Base-by-base conservation (phyloP, 768 basidiomycete genomes). In the Hygrophorus russula region DNA sequence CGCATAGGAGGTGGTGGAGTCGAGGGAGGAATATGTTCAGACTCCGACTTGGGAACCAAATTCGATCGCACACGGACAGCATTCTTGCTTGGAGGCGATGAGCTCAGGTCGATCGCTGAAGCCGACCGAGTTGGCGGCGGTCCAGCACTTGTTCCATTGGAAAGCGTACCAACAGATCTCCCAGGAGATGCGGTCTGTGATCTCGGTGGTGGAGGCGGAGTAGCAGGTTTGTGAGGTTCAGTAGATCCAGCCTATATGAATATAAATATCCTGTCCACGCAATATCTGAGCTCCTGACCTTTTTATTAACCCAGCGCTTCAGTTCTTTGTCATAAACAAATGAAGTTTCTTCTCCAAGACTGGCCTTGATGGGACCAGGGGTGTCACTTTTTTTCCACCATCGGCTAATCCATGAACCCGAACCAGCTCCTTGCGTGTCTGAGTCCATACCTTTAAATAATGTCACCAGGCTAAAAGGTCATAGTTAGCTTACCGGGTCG, bases 281-380 rank as follows among this genome's bases (percentile, higher is more conserved):
- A 39, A 19, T n/a, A 20, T 46, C 41, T 19, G 45, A 40, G 15
- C 7, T 5, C 49, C 63, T 58, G 47, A 89, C 91, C 67, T 84
- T 91, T 63, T 85, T 93, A 59, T 96, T 92, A 19, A 99, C 81
- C 96, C 96, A 99, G 49, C 84, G 77, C 59, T 93, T 92, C 47
- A 82, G 72, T n/a, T 96, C 91, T 53, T 85, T 81, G 57, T 99
- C 96, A 57, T 87, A 99, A 55, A 89, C 84, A 66, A 98, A 94
- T 19, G 79, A 68, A 14, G 61, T 90, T 57, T 92, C 79, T 51
- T 98, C 90, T 6, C 96, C 96, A 18, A 99, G 74, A 52, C 83
- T 98, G 14, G 94, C 96, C 56, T 80, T 86, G 45, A 94, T 65
- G 2, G 94, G 92, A 7, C 72, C 88, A 7, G 78, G 67, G 5